These are phyloP conservation scores for Stipa capillata DNA, from an alignment of 176 grass and related monocot genomes.

Conservation along the genomic window DNA sequence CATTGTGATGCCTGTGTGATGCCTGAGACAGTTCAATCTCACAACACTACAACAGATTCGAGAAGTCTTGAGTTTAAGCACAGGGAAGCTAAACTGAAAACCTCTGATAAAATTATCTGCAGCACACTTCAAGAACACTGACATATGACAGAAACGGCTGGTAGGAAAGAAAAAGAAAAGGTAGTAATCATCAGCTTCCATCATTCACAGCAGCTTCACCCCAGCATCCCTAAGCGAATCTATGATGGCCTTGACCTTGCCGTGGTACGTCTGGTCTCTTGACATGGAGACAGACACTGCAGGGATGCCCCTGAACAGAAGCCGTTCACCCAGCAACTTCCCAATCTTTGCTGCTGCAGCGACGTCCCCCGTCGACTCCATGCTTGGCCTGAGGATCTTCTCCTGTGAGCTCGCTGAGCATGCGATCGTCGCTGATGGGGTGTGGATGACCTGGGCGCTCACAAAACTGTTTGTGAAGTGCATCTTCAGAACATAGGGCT, in stretches of 20 bases:
- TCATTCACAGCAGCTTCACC: no score
- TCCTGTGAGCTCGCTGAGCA: conserved; percentile 59
- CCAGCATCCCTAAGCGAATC: conserved; percentile 53
- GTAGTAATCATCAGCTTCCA: no score
- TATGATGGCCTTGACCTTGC: conserved; percentile 68
- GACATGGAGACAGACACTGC: conserved; percentile 56
- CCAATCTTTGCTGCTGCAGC: conserved; percentile 63
- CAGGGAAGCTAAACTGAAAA: neutral
- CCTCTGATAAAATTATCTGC: neutral
- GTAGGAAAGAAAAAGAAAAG: no score
- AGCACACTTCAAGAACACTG: no score
- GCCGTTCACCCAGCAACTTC: conserved; percentile 62
- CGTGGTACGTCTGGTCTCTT: conserved; percentile 65
- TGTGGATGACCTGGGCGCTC: conserved; percentile 66
- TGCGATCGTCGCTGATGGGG: conserved; percentile 40
- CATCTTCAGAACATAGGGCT: conserved; percentile 81
- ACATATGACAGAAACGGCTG: no score
- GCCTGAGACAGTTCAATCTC: neutral
- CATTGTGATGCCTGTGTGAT: no score
- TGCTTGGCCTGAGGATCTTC: conserved; percentile 54
- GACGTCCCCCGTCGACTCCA: conserved; percentile 55
- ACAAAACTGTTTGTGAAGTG: conserved; percentile 67
- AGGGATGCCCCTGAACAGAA: conserved; percentile 60
- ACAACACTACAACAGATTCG: no score
- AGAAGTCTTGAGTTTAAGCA: neutral